Conservation (phyloP, 768 basidiomycete genomes). For the Leccinum obscurum region DNA sequence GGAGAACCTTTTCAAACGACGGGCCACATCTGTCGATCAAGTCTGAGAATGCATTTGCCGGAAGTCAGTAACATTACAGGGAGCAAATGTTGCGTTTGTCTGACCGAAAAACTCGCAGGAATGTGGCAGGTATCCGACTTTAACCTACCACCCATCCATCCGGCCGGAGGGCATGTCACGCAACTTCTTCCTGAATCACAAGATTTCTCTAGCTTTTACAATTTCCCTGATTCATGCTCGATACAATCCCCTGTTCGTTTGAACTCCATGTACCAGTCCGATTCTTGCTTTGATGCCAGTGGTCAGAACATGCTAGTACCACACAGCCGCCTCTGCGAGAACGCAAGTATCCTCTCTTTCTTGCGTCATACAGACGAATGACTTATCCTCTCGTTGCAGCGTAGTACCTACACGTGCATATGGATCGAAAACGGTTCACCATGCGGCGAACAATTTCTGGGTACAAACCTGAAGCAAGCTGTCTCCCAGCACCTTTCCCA, state of each 20-base stretch:
- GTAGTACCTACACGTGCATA: background rate
- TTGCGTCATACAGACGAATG: background rate
- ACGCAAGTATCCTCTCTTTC: background rate
- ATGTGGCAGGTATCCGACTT: too few species aligned
- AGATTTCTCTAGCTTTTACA: too few species aligned
- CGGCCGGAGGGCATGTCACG: background rate
- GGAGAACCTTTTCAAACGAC: background rate
- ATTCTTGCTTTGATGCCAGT: background rate
- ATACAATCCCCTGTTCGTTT: background rate
- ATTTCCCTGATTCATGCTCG: background rate
- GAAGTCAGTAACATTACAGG: slow-evolving; percentile 7
- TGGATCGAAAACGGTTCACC: slow-evolving; percentile 12
- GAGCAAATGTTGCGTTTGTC: background rate
- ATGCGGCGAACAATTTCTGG: slow-evolving; percentile 3
- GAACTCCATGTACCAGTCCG: background rate
- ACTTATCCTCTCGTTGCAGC: background rate
- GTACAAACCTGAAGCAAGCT: slow-evolving; percentile 11
- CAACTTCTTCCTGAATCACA: background rate
- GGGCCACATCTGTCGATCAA: background rate
- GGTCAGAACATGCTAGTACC: background rate
- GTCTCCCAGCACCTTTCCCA: slow-evolving; percentile 13
- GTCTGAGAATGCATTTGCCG: background rate
- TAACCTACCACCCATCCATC: background rate
- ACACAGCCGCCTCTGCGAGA: too few species aligned
- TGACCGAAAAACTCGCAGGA: slow-evolving; percentile 6